Conservation (phyloP, 1,139 yeast species). For the Yamadazyma blattariae region DNA sequence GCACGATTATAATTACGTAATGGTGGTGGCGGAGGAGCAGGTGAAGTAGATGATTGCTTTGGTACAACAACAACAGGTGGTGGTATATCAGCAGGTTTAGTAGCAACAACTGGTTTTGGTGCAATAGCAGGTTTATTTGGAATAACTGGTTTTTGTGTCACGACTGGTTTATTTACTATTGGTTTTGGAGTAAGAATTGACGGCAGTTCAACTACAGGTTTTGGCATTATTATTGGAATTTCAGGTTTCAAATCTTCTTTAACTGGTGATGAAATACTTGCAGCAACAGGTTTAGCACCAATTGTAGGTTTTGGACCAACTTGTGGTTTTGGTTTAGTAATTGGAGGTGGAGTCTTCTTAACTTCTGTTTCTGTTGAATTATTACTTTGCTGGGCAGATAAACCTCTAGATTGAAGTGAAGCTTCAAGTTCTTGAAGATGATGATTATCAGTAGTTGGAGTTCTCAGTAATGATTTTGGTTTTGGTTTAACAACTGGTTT, state of each 20-base stretch:
- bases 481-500: constrained; percentile 14
- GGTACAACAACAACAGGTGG: constrained; percentile 1
- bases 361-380: neutral
- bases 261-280: constrained; percentile 12
- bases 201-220: constrained; percentile 13
- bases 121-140: neutral
- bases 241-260: constrained; percentile 2
- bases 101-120: constrained; percentile 6
- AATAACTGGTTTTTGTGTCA: constrained; percentile 12
- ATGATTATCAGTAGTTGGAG: constrained; percentile 5
- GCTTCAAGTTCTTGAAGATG: constrained; percentile 4
- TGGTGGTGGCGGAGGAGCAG: constrained; percentile 22
- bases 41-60: constrained; percentile 2
- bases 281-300: neutral
- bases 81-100: constrained; percentile 5
- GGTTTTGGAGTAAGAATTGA: constrained; percentile 13
- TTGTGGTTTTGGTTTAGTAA: constrained; percentile 6
- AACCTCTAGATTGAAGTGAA: constrained; percentile 1
- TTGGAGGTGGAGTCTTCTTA: constrained; percentile 5
- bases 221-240: neutral
- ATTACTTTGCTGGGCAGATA: neutral
- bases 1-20: constrained; percentile 28
- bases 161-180: constrained; percentile 13
- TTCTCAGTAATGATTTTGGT: constrained; percentile 8
- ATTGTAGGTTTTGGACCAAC: neutral